Evolutionary conservation across 1,284 basidiomycete species (phyloP), one percentile per base, ranked within the genome.

Genomic region (Cystobasidium pallidum): DNA sequence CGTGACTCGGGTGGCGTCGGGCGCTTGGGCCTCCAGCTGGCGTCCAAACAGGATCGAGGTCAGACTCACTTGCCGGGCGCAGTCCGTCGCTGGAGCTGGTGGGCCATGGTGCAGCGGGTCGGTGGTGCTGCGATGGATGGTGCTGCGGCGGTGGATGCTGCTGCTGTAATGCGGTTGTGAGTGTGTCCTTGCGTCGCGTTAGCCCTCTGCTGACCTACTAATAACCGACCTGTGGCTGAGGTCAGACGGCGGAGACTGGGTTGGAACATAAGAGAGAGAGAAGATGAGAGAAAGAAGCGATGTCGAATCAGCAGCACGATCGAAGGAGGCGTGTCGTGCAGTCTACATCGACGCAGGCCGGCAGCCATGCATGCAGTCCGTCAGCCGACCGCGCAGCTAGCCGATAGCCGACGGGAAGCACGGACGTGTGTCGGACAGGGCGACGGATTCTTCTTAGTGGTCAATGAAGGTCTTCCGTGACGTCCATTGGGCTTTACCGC

Each of bases 51-150:
- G 39, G 26, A n/a, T n/a, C 15, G 36, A 61, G 19, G 26, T 45
- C 6, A 3, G 13, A 61, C 58, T 61, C 41, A 61, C 58, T 43
- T 61, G 58, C 58, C 58, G 26, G 58, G 58, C 3, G 36, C 39
- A 24, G 58, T 43, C 24, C 41, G n/a, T 1, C 39, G 58, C 41
- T 45, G 36, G 26, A 61, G n/a, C 54, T 57, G 54, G 58, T 17
- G 17, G 15, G 58, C 36, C 58, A 61, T 61, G 58, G 36, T 61
- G n/a, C n/a, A n/a, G n/a, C n/a, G n/a, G n/a, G n/a, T n/a, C n/a
- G 58, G 55, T 57, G 55, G 28, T 57, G 39, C 2, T 36, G 8
- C 21, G 36, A n/a, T 30, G 10, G 57, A 59, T 39, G 36, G 0
- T 34, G 19, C n/a, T n/a, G 19, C 3, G 34, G 28, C 36, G 30